Conservation (phyloP, 2,329 filamentous ascomycete species). For the Cercospora janseana region DNA sequence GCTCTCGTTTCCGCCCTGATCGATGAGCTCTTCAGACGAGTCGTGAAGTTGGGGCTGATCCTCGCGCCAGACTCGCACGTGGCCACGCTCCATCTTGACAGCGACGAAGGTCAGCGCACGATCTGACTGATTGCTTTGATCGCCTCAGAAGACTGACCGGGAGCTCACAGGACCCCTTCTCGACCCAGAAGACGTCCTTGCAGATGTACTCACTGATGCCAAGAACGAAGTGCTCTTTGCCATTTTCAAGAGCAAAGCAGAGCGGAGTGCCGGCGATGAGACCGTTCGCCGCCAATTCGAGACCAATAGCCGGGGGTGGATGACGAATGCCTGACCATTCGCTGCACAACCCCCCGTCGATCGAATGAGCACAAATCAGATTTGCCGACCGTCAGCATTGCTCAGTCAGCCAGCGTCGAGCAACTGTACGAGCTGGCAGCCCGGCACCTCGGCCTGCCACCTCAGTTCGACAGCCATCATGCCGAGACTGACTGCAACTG, state of each 20-base stretch:
- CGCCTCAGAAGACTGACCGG: neutral
- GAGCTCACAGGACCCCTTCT: slow-evolving; percentile 30
- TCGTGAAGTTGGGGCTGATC: slow-evolving; percentile 17
- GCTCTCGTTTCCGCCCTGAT: slow-evolving; percentile 23
- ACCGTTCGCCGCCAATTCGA: slow-evolving; percentile 9
- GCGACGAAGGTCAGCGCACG: slow-evolving; percentile 1
- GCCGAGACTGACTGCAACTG: slow-evolving; percentile 34
- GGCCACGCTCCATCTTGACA: slow-evolving; percentile 31
- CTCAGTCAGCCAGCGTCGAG: slow-evolving; percentile 23
- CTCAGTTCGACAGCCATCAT: slow-evolving; percentile 8
- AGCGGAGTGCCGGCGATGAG: neutral
- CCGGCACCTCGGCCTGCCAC: slow-evolving; percentile 25
- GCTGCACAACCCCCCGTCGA: slow-evolving; percentile 33
- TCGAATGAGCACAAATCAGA: slow-evolving; percentile 26
- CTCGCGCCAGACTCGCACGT: slow-evolving; percentile 22
- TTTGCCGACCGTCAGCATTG: slow-evolving; percentile 21
- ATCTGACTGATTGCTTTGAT: neutral
- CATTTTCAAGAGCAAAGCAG: slow-evolving; percentile 16
- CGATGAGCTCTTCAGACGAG: slow-evolving; percentile 25
- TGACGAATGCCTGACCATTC: slow-evolving; percentile 24
- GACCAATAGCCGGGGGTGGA: neutral
- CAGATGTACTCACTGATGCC: slow-evolving; percentile 27
- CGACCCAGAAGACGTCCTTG: slow-evolving; percentile 32
- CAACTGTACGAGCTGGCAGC: slow-evolving; percentile 31
- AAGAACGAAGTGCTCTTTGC: slow-evolving; percentile 31